Conservation (phyloP, 129 eudicot species). For the Escallonia herrerae region DNA sequence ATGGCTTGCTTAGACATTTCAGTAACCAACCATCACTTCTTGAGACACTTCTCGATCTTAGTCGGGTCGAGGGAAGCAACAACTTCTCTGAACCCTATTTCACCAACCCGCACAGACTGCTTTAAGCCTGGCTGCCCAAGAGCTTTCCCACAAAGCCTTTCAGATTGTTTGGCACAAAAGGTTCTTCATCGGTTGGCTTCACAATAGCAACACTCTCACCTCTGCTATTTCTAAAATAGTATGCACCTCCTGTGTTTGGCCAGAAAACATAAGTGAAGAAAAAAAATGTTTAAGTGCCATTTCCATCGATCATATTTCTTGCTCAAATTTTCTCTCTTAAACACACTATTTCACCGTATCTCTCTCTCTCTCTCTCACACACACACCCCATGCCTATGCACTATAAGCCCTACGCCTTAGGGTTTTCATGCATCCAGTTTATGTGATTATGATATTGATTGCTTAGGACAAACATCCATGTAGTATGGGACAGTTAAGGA, state of each 20-base stretch:
- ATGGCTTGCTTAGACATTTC: too few relatives aligned
- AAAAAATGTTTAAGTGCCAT: neutral
- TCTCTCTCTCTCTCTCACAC: too few relatives aligned
- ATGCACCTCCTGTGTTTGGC: constrained; percentile 51
- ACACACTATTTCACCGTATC: too few relatives aligned
- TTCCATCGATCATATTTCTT: neutral
- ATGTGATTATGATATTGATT: too few relatives aligned
- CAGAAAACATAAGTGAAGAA: neutral
- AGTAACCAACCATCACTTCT: too few relatives aligned
- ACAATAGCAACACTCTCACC: constrained; percentile 64
- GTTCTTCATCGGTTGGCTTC: constrained; percentile 73
- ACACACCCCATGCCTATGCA: too few relatives aligned
- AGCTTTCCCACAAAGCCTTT: constrained; percentile 68
- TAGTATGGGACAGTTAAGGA: too few relatives aligned
- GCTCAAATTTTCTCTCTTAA: neutral
- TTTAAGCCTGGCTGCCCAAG: constrained; percentile 61
- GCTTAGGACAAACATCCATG: too few relatives aligned
- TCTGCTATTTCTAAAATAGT: constrained; percentile 39
- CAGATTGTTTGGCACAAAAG: constrained; percentile 64
- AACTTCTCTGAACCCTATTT: constrained; percentile 62
- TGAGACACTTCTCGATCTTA: too few relatives aligned
- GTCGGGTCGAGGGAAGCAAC: constrained; percentile 66
- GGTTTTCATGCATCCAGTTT: too few relatives aligned
- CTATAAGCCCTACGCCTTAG: too few relatives aligned
- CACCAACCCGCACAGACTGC: constrained; percentile 58